A percentile compares a stretch with the other conserved stretches of the same genome.
phyloP scores from a whole-genome alignment of 805 yeast genomes.

The Nakazawaea ambrosiae region DNA sequence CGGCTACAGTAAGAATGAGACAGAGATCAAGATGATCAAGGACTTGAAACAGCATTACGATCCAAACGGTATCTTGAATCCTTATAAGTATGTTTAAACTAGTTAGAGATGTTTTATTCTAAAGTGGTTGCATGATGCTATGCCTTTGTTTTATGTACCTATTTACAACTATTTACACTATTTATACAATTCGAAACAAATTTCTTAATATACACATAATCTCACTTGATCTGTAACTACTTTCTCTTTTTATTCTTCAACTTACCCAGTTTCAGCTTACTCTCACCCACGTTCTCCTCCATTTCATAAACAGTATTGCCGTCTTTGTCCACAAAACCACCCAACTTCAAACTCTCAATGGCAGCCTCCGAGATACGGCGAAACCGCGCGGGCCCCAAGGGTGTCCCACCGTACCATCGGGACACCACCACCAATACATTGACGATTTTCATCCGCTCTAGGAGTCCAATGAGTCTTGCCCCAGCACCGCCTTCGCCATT shows the following conservation, averaged over 20 bases:
- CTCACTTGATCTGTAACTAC: too few relatives aligned
- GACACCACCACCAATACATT: conserved; percentile 64
- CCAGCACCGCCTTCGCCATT: conserved; percentile 79
- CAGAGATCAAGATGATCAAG: conserved; percentile 69
- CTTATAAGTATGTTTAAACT: conserved; percentile 78
- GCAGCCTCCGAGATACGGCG: conserved; percentile 57
- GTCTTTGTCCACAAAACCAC: conserved; percentile 23
- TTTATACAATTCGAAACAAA: too few relatives aligned
- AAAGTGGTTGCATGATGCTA: too few relatives aligned
- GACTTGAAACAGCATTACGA: conserved; percentile 76
- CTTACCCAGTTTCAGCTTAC: too few relatives aligned
- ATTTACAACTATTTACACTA: too few relatives aligned
- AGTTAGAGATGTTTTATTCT: background rate
- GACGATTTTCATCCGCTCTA: conserved; percentile 39
- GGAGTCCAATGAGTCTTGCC: conserved; percentile 41
- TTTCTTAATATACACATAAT: too few relatives aligned
- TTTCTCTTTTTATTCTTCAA: too few relatives aligned
- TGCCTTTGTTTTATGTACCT: too few relatives aligned
- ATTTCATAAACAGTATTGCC: too few relatives aligned
- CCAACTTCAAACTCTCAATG: conserved; percentile 38
- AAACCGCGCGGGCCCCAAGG: conserved; percentile 66
- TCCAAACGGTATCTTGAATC: conserved; percentile 89
- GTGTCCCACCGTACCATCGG: conserved; percentile 79
- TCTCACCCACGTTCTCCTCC: too few relatives aligned
- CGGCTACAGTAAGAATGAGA: conserved; percentile 71